A percentile compares a stretch with the other conserved stretches of the same genome.
phyloP scores from a whole-genome alignment of 225 moss, liverwort and hornwort genomes.

The Ulota crispa region DNA sequence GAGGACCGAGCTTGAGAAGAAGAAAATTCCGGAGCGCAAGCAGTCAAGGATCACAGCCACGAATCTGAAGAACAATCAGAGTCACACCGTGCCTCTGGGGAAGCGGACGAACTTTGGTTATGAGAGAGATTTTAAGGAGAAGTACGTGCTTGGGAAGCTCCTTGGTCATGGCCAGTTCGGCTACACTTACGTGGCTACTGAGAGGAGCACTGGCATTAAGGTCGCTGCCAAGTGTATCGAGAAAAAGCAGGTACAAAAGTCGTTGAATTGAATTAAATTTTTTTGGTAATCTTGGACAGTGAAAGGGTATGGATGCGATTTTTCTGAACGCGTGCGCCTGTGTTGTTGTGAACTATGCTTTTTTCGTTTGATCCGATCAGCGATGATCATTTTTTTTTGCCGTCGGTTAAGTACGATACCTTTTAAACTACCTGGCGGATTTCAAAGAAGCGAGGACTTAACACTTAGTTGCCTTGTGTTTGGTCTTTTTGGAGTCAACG shows the following conservation, averaged over 20 bases:
- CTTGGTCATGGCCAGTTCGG: conserved; percentile 97
- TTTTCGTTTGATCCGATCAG: neutral
- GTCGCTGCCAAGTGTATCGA: conserved; percentile 94
- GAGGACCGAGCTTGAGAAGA: conserved; percentile 33
- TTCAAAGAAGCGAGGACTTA: neutral
- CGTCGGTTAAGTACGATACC: neutral
- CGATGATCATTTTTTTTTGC: neutral
- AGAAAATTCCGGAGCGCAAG: conserved; percentile 55
- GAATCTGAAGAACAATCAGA: conserved; percentile 59
- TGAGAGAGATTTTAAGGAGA: conserved; percentile 67
- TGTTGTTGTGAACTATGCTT: neutral
- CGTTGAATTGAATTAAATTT: conserved; percentile 1
- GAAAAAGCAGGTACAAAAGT: conserved; percentile 69
- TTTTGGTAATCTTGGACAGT: neutral
- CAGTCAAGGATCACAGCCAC: conserved; percentile 54
- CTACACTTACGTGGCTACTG: conserved; percentile 80
- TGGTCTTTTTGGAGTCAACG: neutral
- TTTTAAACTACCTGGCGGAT: neutral
- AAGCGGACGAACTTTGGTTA: conserved; percentile 95
- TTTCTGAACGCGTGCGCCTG: neutral
- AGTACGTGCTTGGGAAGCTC: conserved; percentile 86
- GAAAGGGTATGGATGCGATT: neutral
- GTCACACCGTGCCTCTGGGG: conserved; percentile 71
- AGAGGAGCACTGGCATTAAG: conserved; percentile 60
- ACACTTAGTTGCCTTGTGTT: neutral